Conservation (phyloP, 345 rosid species). For the Xanthoceras sorbifolium region DNA sequence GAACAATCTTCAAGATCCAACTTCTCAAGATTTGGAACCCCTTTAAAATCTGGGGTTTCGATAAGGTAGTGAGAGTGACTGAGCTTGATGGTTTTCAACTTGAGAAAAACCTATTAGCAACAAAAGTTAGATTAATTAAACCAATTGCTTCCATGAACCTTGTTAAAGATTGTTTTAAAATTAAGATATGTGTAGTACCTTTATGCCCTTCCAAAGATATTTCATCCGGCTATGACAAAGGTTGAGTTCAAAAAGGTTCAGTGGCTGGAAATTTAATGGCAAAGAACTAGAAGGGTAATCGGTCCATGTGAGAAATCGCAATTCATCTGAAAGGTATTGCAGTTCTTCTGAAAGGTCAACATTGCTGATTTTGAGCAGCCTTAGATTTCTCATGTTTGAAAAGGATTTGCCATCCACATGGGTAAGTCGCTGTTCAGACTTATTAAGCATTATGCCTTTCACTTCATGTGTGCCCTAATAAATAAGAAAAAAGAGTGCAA, state of each 20-base stretch:
- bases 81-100: conserved; percentile 2
- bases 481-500: not conserved
- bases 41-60: not conserved
- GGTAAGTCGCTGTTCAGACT: not conserved
- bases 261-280: not conserved
- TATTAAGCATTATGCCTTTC: not conserved
- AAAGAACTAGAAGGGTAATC: not conserved
- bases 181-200: not conserved
- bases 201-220: not conserved
- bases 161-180: not conserved
- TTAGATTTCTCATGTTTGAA: not conserved
- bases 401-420: not conserved
- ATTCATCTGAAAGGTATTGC: not conserved
- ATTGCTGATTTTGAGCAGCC: not conserved
- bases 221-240: not conserved
- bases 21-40: not conserved
- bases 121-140: not conserved
- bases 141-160: not conserved
- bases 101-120: not conserved
- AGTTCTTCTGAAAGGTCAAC: not conserved
- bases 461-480: not conserved
- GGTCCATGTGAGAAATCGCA: not conserved
- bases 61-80: not conserved
- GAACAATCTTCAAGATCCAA: not conserved
- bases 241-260: not conserved